These are phyloP conservation scores for Paecilomyces variotii DNA, from an alignment of 2,329 filamentous ascomycete genomes.

Conservation along the genomic window DNA sequence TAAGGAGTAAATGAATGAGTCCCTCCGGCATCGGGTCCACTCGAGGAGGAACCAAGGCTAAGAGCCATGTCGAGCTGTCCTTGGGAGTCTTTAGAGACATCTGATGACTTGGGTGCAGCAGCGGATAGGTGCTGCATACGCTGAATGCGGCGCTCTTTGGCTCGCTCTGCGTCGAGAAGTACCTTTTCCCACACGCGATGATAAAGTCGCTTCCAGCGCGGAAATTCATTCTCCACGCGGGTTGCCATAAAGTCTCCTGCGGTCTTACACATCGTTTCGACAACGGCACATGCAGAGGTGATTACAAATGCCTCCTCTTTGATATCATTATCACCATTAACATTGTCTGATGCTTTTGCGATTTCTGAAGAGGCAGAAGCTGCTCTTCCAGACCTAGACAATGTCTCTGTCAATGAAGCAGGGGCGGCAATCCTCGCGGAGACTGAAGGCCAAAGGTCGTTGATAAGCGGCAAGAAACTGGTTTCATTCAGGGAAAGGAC, in stretches of 20 bases:
- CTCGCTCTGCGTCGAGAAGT: conserved; percentile 26
- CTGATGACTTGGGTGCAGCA: neutral
- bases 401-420: conserved; percentile 7
- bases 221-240: conserved; percentile 63
- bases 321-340: conserved; percentile 15
- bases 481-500: conserved; percentile 70
- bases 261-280: conserved; percentile 59
- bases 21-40: conserved; percentile 5
- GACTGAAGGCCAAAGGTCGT: conserved; percentile 83
- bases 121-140: conserved; percentile 9
- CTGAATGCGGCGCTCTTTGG: conserved; percentile 22
- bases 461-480: conserved; percentile 78
- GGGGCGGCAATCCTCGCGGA: conserved; percentile 20
- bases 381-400: conserved; percentile 49
- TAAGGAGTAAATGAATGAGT: conserved; percentile 29
- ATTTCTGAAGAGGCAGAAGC: conserved; percentile 30
- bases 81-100: neutral
- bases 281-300: conserved; percentile 60
- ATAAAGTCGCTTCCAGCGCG: conserved; percentile 36
- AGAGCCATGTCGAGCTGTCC: conserved; percentile 1
- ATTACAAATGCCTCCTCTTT: conserved; percentile 46
- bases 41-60: conserved; percentile 13
- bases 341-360: conserved; percentile 28
- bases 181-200: conserved; percentile 29
- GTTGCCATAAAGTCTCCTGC: conserved; percentile 75